Evolutionary conservation across 768 basidiomycete species (phyloP).

Genomic region (Mycena haematopus): DNA sequence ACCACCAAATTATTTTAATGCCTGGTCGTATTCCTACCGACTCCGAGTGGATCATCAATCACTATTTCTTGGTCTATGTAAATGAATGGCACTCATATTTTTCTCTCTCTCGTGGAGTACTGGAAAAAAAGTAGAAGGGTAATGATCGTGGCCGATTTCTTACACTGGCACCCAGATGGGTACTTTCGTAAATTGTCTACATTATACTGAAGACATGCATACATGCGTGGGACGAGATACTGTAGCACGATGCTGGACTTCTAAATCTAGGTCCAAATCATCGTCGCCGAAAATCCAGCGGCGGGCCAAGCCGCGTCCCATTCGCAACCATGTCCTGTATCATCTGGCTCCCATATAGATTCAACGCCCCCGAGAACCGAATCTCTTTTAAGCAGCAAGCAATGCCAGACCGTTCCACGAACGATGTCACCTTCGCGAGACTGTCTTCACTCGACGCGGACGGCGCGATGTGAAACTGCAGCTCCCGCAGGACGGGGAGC

Average conservation of each 20-base stretch:
- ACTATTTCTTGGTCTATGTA: too few species aligned
- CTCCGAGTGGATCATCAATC: too few species aligned
- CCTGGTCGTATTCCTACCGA: too few species aligned
- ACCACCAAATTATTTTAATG: too few species aligned
- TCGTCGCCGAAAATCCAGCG: slow-evolving; percentile 10
- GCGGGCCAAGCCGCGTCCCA: slow-evolving; percentile 21
- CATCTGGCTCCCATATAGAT: slow-evolving; percentile 7
- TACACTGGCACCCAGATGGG: too few species aligned
- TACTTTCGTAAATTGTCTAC: too few species aligned
- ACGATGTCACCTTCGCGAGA: slow-evolving; percentile 9
- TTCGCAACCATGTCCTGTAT: slow-evolving; percentile 4
- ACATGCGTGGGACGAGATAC: too few species aligned
- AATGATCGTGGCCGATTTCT: too few species aligned
- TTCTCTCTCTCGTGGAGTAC: too few species aligned
- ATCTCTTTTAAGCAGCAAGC: slow-evolving; percentile 8
- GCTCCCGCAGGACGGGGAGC: slow-evolving; percentile 18
- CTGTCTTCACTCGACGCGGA: slow-evolving; percentile 1
- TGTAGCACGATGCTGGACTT: background rate
- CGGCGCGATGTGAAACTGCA: slow-evolving; percentile 20
- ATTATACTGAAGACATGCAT: too few species aligned
- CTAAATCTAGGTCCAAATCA: slow-evolving; percentile 5
- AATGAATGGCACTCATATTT: too few species aligned
- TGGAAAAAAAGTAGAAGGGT: too few species aligned
- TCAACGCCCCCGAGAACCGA: slow-evolving; percentile 16
- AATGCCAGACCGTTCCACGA: slow-evolving; percentile 14